A percentile compares a stretch with the other conserved stretches of the same genome.
Evolutionary conservation across 2,329 filamentous ascomycete species (phyloP).

Genomic region (Colletotrichum ledebouriae): DNA sequence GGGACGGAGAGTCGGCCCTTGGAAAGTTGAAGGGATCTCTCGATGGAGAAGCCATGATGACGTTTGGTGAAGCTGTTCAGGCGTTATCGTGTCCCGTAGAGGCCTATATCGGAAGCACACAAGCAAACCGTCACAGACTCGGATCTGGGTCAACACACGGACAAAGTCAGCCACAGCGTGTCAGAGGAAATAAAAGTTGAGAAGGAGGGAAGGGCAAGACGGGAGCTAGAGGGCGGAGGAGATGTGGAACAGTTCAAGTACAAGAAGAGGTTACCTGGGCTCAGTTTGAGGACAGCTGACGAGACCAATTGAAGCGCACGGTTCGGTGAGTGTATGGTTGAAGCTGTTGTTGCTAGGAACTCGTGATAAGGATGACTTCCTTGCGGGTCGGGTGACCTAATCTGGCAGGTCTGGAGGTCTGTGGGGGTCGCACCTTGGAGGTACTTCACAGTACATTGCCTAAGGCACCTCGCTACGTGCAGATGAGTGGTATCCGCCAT

Average conservation of each 20-base stretch:
- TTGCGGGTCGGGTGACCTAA: constrained; percentile 43
- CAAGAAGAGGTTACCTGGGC: constrained; percentile 32
- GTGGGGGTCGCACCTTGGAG: constrained; percentile 28
- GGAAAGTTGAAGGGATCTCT: constrained; percentile 54
- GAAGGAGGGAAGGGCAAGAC: constrained; percentile 6
- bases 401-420: constrained; percentile 41
- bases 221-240: constrained; percentile 9
- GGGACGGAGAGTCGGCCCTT: constrained; percentile 51
- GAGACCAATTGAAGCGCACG: constrained; percentile 41
- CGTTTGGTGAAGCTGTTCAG: constrained; percentile 18
- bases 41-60: constrained; percentile 55
- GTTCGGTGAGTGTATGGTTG: constrained; percentile 33
- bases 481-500: constrained; percentile 13
- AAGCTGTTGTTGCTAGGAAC: constrained; percentile 41
- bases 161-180: constrained; percentile 38
- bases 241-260: constrained; percentile 26
- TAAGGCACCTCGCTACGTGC: constrained; percentile 7
- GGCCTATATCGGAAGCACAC: constrained; percentile 28
- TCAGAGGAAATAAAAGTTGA: constrained; percentile 19
- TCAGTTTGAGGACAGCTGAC: constrained; percentile 41
- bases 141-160: constrained; percentile 37
- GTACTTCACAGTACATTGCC: neutral
- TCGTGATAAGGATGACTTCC: constrained; percentile 42
- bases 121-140: constrained; percentile 38
- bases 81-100: constrained; percentile 19